A percentile compares a stretch with the other conserved stretches of the same genome.
phyloP scores from a whole-genome alignment of 2,329 filamentous ascomycete species.

The Tolypocladium paradoxum region DNA sequence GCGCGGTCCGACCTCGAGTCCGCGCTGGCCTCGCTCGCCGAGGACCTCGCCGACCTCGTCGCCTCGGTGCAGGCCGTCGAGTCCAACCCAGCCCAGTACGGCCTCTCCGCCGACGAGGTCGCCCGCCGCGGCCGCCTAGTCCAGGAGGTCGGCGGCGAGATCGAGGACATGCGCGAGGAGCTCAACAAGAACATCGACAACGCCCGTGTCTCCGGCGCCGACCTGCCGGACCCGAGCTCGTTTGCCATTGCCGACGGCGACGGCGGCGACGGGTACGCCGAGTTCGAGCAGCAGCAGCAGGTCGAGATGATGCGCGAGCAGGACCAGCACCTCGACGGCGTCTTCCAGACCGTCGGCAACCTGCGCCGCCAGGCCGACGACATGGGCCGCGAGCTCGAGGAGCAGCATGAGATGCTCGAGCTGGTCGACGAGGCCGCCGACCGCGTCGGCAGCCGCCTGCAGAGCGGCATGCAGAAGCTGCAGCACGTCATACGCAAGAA shows the following conservation, averaged over 20 bases:
- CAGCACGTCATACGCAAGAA: constrained; percentile 76
- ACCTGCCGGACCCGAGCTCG: constrained; percentile 43
- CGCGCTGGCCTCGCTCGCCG: constrained; percentile 57
- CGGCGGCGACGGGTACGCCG: constrained; percentile 56
- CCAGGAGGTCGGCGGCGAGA: constrained; percentile 77
- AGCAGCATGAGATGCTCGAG: constrained; percentile 82
- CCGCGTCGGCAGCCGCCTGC: constrained; percentile 73
- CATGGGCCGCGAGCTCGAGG: constrained; percentile 93
- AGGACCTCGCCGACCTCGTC: constrained; percentile 81
- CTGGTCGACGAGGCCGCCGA: constrained; percentile 78
- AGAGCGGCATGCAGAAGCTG: constrained; percentile 79
- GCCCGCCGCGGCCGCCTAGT: constrained; percentile 70
- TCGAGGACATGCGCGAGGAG: constrained; percentile 82
- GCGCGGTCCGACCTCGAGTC: constrained; percentile 59
- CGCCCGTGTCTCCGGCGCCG: constrained; percentile 22
- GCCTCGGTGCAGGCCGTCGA: constrained; percentile 83
- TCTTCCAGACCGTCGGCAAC: constrained; percentile 88
- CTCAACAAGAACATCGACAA: constrained; percentile 48
- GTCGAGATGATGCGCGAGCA: constrained; percentile 88
- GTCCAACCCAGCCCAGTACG: constrained; percentile 76
- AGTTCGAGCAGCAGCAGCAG: constrained; percentile 87
- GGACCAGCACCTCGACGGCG: constrained; percentile 83
- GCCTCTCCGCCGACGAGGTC: constrained; percentile 74
- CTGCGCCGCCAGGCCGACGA: constrained; percentile 82
- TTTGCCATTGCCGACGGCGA: constrained; percentile 42